phyloP scores from a whole-genome alignment of 2,329 filamentous ascomycete species.

The Exophiala lecanii-corni region DNA sequence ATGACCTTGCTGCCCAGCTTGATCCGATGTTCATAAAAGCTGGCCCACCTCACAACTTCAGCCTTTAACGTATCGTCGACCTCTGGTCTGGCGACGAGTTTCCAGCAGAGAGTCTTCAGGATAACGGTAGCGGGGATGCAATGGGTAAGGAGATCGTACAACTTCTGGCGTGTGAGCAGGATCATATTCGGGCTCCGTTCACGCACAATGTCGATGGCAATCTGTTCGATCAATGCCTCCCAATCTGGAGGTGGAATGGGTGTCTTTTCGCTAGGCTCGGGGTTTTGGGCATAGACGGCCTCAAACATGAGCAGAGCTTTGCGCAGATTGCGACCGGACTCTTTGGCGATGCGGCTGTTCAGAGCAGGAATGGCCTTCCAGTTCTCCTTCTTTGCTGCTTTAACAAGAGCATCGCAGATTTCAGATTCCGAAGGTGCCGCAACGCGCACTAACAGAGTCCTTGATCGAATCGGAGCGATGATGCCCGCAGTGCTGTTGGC shows the following conservation, averaged over 20 bases:
- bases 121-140: conserved; percentile 95
- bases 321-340: conserved; percentile 86
- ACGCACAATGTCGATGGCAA: conserved; percentile 88
- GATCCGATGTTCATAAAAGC: conserved; percentile 95
- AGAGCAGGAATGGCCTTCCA: conserved; percentile 73
- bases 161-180: conserved; percentile 78
- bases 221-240: conserved; percentile 84
- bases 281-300: conserved; percentile 92
- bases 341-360: conserved; percentile 79
- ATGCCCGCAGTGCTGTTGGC: conserved; percentile 98
- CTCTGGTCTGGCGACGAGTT: conserved; percentile 64
- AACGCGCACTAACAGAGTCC: conserved; percentile 86
- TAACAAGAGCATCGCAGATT: conserved; percentile 70
- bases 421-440: conserved; percentile 81
- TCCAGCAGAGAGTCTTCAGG: conserved; percentile 91
- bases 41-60: conserved; percentile 91
- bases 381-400: conserved; percentile 71
- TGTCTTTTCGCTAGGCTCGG: conserved; percentile 57
- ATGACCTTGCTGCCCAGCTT: conserved; percentile 91
- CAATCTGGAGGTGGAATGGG: conserved; percentile 93
- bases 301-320: conserved; percentile 94
- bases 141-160: conserved; percentile 96
- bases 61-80: conserved; percentile 87
- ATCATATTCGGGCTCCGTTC: conserved; percentile 90
- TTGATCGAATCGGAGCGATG: conserved; percentile 92